Percentiles rank a stretch among this genome's conserved stretches.
Evolutionary conservation across 2,329 filamentous ascomycete genomes (phyloP).

Genomic region (Lomentospora prolificans): DNA sequence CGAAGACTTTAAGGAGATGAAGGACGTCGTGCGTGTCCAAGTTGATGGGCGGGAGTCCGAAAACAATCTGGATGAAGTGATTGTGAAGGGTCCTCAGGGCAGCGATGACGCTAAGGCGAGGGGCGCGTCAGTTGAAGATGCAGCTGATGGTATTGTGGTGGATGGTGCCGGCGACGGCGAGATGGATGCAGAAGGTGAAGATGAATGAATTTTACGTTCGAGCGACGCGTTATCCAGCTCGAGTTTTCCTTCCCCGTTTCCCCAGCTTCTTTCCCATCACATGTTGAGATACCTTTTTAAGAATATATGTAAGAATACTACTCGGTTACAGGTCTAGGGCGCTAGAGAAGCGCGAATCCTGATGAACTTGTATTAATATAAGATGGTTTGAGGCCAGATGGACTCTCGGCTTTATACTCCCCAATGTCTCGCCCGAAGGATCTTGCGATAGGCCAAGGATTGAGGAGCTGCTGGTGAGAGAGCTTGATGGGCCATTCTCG

Average conservation of each 20-base stretch:
- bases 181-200: constrained; percentile 3
- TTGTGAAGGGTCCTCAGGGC: neutral
- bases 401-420: too few relatives aligned
- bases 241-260: neutral
- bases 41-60: constrained; percentile 7
- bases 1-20: constrained; percentile 3
- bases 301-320: neutral
- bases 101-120: neutral
- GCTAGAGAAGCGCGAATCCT: neutral
- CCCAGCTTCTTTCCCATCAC: neutral
- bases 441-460: too few relatives aligned
- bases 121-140: neutral
- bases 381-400: too few relatives aligned
- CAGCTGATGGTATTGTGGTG: neutral
- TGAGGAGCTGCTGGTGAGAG: too few relatives aligned
- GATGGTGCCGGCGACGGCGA: neutral
- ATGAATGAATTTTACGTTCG: neutral
- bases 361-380: neutral
- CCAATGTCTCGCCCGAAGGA: neutral
- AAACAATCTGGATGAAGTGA: neutral
- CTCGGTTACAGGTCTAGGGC: neutral
- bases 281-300: neutral
- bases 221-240: neutral
- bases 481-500: too few relatives aligned
- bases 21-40: constrained; percentile 12